Evolutionary conservation across 108 stramenopile genomes (phyloP), one percentile per base, ranked within the genome.

Genomic region (Cyclotella cryptica): DNA sequence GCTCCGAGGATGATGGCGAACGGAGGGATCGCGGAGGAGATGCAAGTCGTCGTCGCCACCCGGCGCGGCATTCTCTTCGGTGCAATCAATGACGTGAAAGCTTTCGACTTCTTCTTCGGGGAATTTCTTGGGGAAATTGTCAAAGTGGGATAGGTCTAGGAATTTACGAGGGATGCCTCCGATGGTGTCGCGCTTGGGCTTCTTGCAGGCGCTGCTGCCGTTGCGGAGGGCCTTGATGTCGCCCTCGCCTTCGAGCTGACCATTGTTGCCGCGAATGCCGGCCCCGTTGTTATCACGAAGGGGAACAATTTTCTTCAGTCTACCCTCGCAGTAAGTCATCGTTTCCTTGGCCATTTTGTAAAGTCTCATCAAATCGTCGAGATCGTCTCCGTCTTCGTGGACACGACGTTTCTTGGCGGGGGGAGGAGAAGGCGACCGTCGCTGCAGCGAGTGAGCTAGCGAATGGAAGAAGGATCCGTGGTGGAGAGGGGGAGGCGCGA

Each of bases 71-170:
- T 64, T 57, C 42, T 71, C 78, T 28, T 80, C 79, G 21, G 71
- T 73, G 72, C 79, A 80, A 21, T 80, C 79, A 30, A 80, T 80
- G 35, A 80, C 65, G 53, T 61, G 62, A 65, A 30, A 42, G 40
- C 49, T 40, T 41, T 59, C 27, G 10, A 26, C 41, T 26, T 55
- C 52, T 15, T 39, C 7, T 10, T 45, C 21, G 45, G 24, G 15
- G 26, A 45, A 15, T 64, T 64, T 64, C 40, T 51, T 11, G 18
- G 39, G 43, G 0, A 79, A 54, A 7, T 66, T 28, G 40, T 69
- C 63, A 59, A 80, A 80, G 40, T 80, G 79, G 19, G 79, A 67
- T 28, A 80, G 43, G 29, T 80, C 79, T 21, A 80, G 72, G 57
- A 80, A 80, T 62, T 68, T 72, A 8, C 55, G 35, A 3, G 79